These are phyloP conservation scores for Tulasnella sp. DNA, from an alignment of 768 basidiomycete species.

Conservation along the genomic window DNA sequence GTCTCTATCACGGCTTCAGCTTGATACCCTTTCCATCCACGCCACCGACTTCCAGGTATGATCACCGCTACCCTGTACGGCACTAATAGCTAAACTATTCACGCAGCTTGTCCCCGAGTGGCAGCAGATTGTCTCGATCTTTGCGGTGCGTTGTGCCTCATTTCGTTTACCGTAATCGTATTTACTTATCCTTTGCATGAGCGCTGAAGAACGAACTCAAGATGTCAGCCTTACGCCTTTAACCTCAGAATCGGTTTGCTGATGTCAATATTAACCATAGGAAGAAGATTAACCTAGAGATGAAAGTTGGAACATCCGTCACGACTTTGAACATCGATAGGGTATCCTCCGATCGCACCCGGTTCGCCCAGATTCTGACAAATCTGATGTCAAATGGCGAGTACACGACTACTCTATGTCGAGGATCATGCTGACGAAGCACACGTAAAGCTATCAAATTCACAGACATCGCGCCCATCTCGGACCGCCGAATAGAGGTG, in stretches of 20 bases:
- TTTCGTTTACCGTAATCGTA: background rate
- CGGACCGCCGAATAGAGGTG: slow-evolving; percentile 35
- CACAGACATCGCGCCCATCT: slow-evolving; percentile 34
- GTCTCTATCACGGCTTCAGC: slow-evolving; percentile 40
- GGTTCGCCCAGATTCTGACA: slow-evolving; percentile 36
- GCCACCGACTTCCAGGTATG: slow-evolving; percentile 28
- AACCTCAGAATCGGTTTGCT: background rate
- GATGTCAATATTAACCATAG: slow-evolving; percentile 24
- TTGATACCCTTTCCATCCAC: slow-evolving; percentile 35
- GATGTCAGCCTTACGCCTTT: slow-evolving; percentile 29
- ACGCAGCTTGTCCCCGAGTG: slow-evolving; percentile 32
- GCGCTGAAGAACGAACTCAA: slow-evolving; percentile 36
- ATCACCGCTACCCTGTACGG: background rate
- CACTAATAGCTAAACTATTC: background rate
- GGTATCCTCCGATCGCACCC: slow-evolving; percentile 39
- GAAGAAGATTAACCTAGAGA: slow-evolving; percentile 37
- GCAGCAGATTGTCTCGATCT: slow-evolving; percentile 38
- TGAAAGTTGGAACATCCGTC: slow-evolving; percentile 37
- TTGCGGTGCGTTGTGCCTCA: slow-evolving; percentile 27
- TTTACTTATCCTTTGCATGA: background rate
- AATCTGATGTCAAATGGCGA: slow-evolving; percentile 34
- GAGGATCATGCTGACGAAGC: slow-evolving; percentile 37
- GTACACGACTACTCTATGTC: slow-evolving; percentile 31
- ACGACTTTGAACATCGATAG: slow-evolving; percentile 31
- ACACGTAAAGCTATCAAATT: slow-evolving; percentile 38